These are phyloP conservation scores for Bombardia bombarda DNA, from an alignment of 495 filamentous ascomycete species.

Conservation along the genomic window DNA sequence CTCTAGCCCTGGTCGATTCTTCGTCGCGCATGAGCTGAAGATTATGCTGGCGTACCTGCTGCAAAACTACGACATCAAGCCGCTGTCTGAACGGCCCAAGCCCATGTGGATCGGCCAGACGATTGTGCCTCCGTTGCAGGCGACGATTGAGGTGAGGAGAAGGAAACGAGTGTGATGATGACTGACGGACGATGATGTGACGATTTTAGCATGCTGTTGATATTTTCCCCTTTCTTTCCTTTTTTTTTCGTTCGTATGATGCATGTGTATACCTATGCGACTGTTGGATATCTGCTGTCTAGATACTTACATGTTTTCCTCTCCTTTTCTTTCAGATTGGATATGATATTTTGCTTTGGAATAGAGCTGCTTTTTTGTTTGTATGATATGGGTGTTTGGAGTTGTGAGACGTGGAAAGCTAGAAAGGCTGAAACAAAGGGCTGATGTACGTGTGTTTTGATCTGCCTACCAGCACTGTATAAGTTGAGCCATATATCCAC, in stretches of 20 bases:
- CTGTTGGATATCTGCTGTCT: no score
- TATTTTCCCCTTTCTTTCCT: background rate
- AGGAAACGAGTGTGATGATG: slow-evolving; percentile 3
- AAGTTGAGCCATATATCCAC: no score
- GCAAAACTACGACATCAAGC: slow-evolving; percentile 34
- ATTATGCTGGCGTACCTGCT: slow-evolving; percentile 31
- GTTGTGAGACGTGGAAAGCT: no score
- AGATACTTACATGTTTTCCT: no score
- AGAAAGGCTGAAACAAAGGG: no score
- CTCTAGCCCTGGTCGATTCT: slow-evolving; percentile 34
- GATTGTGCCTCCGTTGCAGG: slow-evolving; percentile 19
- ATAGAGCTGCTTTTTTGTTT: no score
- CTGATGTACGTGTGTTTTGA: no score
- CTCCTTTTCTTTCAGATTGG: no score
- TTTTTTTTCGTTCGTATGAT: background rate
- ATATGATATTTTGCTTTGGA: no score
- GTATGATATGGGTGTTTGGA: no score
- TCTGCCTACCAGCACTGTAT: no score
- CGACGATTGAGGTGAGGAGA: slow-evolving; percentile 19
- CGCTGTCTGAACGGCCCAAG: slow-evolving; percentile 16
- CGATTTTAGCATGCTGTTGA: background rate
- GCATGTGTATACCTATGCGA: no score
- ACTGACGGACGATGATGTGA: background rate
- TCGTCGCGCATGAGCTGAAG: slow-evolving; percentile 37
- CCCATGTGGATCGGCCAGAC: slow-evolving; percentile 23